Conservation (phyloP, 2,329 filamentous ascomycete genomes). For the Aspergillus quadrilineatus region DNA sequence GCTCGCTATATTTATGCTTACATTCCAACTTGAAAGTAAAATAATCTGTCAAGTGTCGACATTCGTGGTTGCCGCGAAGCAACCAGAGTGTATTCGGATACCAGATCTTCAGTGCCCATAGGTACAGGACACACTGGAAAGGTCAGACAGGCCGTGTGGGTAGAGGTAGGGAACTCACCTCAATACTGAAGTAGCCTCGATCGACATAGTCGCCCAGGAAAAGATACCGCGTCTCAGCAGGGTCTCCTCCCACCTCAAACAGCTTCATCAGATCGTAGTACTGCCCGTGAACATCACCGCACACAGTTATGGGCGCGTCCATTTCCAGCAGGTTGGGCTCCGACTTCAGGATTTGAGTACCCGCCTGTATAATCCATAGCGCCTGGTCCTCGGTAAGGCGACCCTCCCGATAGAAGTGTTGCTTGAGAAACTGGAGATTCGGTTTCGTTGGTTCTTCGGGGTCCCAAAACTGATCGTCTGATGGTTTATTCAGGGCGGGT, state of each 20-base stretch:
- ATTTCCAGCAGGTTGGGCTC: slow-evolving; percentile 98
- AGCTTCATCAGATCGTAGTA: slow-evolving; percentile 99
- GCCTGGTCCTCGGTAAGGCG: slow-evolving; percentile 96
- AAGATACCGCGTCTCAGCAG: slow-evolving; percentile 91
- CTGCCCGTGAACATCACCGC: slow-evolving; percentile 96
- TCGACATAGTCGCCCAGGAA: slow-evolving; percentile 99
- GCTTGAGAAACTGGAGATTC: slow-evolving; percentile 90
- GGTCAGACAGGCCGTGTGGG: slow-evolving; percentile 10
- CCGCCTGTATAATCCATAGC: slow-evolving; percentile 87
- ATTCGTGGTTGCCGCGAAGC: slow-evolving; percentile 96
- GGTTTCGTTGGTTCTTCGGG: slow-evolving; percentile 79
- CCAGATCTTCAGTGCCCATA: slow-evolving; percentile 98
- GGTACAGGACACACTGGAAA: slow-evolving; percentile 82
- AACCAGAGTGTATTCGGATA: slow-evolving; percentile 97
- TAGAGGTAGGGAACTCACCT: slow-evolving; percentile 51
- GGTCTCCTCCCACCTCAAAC: slow-evolving; percentile 96
- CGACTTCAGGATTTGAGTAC: slow-evolving; percentile 79
- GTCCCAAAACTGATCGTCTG: slow-evolving; percentile 91
- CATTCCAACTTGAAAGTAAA: slow-evolving; percentile 99
- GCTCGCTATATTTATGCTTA: slow-evolving; percentile 99
- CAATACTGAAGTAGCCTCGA: slow-evolving; percentile 97
- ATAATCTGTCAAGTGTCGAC: slow-evolving; percentile 97
- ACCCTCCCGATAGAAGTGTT: slow-evolving; percentile 97
- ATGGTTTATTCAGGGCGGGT: slow-evolving; percentile 87
- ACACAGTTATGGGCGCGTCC: slow-evolving; percentile 98